phyloP scores from a whole-genome alignment of 306 rosid species.

The Prunus armeniaca region DNA sequence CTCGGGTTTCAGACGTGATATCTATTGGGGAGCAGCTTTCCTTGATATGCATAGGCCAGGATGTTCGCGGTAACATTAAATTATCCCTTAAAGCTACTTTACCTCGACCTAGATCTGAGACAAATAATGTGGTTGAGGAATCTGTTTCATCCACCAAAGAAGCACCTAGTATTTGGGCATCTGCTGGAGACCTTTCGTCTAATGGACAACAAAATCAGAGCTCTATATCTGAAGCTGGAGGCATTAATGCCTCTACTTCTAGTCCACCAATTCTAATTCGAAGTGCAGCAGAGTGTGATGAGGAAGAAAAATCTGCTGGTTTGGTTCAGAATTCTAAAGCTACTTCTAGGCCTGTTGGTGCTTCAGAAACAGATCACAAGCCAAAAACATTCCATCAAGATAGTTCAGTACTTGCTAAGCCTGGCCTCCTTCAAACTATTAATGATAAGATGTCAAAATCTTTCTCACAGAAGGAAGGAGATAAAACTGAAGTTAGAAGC shows the following conservation, averaged over 20 bases:
- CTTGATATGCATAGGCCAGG: constrained; percentile 88
- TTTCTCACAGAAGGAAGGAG: constrained; percentile 23
- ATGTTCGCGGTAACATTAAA: constrained; percentile 89
- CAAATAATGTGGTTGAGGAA: constrained; percentile 31
- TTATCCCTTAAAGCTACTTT: constrained; percentile 79
- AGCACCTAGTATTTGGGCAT: constrained; percentile 41
- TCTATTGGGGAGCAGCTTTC: constrained; percentile 82
- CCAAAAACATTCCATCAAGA: constrained; percentile 26
- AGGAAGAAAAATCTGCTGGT: constrained; percentile 63
- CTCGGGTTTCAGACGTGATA: constrained; percentile 69
- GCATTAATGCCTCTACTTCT: constrained; percentile 33
- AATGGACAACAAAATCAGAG: constrained; percentile 32
- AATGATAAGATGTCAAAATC: constrained; percentile 37
- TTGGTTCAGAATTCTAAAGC: constrained; percentile 34
- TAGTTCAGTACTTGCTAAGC: constrained; percentile 14
- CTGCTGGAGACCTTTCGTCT: constrained; percentile 33
- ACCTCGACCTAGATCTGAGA: constrained; percentile 28
- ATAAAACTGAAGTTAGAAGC: constrained; percentile 25
- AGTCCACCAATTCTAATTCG: constrained; percentile 68
- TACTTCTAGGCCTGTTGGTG: constrained; percentile 16
- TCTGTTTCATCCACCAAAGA: constrained; percentile 42
- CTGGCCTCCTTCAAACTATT: constrained; percentile 18
- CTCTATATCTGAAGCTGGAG: constrained; percentile 35
- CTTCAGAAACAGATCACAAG: constrained; percentile 28
- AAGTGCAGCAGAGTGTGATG: constrained; percentile 81